These are phyloP conservation scores for Populus alba DNA, from an alignment of 345 rosid genomes.

Conservation along the genomic window DNA sequence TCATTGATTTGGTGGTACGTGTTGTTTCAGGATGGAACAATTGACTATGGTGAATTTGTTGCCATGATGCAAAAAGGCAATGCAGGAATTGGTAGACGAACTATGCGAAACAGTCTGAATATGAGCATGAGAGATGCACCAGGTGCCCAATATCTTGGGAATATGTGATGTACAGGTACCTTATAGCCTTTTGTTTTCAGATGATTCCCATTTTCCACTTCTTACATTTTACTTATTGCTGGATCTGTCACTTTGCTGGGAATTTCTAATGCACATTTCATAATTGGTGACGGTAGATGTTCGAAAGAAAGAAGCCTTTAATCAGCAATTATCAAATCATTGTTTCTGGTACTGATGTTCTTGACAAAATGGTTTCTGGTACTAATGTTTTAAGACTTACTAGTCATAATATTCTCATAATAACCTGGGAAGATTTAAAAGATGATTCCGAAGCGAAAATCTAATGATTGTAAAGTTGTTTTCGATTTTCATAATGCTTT, in stretches of 20 bases:
- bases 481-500: background rate
- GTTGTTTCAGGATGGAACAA: conserved; percentile 78
- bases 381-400: background rate
- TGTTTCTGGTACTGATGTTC: background rate
- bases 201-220: background rate
- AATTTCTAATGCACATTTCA: background rate
- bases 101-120: conserved; percentile 90
- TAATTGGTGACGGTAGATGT: background rate
- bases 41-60: conserved; percentile 93
- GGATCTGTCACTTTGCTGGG: background rate
- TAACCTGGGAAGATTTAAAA: background rate
- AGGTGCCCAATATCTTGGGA: conserved; percentile 30
- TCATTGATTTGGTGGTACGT: conserved; percentile 3
- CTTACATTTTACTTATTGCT: background rate
- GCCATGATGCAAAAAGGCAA: conserved; percentile 99
- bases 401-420: background rate
- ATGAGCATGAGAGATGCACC: conserved; percentile 90
- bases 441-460: background rate
- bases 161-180: conserved; percentile 32
- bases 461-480: background rate
- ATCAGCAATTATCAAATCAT: background rate
- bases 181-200: background rate
- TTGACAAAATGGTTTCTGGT: background rate
- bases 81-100: conserved; percentile 92
- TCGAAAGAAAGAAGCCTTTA: background rate